Base-by-base conservation (phyloP, 306 rosid species). In the Mucuna pruriens region DNA sequence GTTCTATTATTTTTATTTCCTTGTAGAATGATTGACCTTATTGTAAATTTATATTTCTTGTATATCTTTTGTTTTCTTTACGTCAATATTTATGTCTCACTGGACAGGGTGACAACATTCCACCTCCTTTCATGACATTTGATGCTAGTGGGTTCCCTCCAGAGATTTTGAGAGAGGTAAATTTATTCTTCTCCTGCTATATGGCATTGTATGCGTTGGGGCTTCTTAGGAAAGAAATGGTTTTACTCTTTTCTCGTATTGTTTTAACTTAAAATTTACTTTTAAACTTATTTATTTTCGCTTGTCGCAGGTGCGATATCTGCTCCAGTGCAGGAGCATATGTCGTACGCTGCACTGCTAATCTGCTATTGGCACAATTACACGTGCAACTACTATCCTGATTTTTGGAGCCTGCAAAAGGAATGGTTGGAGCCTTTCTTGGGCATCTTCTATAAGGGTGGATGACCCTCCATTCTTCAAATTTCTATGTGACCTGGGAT, bases 261-360 rank as follows among this genome's bases (percentile, higher is more conserved):
- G 39, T 57, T 83, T 74, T 71, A 42, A 73, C 73, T 52, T 69
- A 73, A 85, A 75, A 79, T 38, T 82, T 81, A 82, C 84, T 86
- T 92, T 86, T 87, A 82, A 92, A 92, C 98, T 93, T 86, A 90
- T 90, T 36, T 89, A 84, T 87, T 90, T 86, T 94, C 94, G 79
- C 96, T 95, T 95, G 97, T 96, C 97, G 99, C 99, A 96, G 99
- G 97, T 96, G 98, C 99, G 99, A 96, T 96, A 96, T 96, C 91
- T 96, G 99, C 99, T 96, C 99, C 98, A 82, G 98, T 80, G 97
- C 97, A 88, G 99, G 99, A 96, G 99, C 99, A 96, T 90, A 96
- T 96, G 99, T 96, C 99, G 99, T 96, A 96, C 99, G 98, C 99
- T 96, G 99, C 97, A 87, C 91, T 89, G 98, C 94, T 89, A 88